phyloP scores from a whole-genome alignment of 1,284 basidiomycete species.

The Papiliotrema flavescens region DNA sequence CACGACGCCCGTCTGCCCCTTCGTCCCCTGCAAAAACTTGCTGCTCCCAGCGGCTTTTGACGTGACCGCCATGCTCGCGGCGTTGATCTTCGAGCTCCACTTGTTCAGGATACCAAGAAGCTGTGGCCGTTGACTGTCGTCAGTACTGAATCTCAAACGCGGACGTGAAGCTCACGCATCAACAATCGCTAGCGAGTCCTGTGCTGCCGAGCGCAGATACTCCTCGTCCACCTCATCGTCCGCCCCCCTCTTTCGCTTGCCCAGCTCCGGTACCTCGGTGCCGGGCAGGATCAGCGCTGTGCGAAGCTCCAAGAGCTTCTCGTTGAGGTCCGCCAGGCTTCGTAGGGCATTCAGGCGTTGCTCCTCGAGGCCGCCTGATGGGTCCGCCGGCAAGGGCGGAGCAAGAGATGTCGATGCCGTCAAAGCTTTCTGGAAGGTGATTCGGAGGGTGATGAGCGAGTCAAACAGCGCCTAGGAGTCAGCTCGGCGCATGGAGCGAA shows the following conservation, averaged over 20 bases:
- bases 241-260: conserved; percentile 24
- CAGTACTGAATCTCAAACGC: background rate
- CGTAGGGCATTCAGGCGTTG: conserved; percentile 30
- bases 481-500: background rate
- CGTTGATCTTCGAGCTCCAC: conserved; percentile 91
- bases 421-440: conserved; percentile 78
- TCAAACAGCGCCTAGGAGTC: conserved; percentile 72
- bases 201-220: conserved; percentile 36
- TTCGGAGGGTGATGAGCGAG: conserved; percentile 75
- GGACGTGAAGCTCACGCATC: conserved; percentile 31
- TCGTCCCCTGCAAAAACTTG: conserved; percentile 62
- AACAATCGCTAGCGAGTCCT: conserved; percentile 32
- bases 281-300: conserved; percentile 50
- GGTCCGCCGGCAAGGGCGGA: conserved; percentile 41
- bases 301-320: conserved; percentile 60
- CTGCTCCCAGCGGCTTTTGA: conserved; percentile 37
- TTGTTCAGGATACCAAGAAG: conserved; percentile 74
- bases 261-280: conserved; percentile 13
- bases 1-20: conserved; percentile 50
- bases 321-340: conserved; percentile 34
- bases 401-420: conserved; percentile 60
- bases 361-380: conserved; percentile 24
- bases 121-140: conserved; percentile 61
- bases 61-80: conserved; percentile 60
- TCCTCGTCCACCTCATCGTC: conserved; percentile 18